Base-by-base conservation (phyloP, 768 basidiomycete species). In the Lentinula edodes region DNA sequence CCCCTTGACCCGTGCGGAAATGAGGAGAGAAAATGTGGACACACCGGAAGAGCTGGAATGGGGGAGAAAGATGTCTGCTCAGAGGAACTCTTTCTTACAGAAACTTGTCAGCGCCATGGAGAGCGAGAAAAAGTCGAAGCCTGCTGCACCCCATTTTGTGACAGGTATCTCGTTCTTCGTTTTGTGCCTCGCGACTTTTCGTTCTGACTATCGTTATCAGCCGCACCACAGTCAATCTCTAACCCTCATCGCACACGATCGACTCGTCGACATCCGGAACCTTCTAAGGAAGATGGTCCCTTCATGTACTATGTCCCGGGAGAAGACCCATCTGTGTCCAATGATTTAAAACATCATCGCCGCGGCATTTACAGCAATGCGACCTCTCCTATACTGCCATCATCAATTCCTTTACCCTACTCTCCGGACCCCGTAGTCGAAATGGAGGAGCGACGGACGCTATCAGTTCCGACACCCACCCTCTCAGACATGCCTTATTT, bases 21-120 rank as follows among this genome's bases (percentile, higher is more conserved):
- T 80, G 68, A 70, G 70, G 5, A 70, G 70, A 56, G 91, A 95
- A 76, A 94, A 96, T 68, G 76, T 91, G 41, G 93, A 96, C 70
- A 86, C 88, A 0, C 66, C 71, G 9, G 88, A 89, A 58, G 94
- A 96, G 73, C 74, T 90, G 42, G 83, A 86, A 54, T 93, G 89
- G 84, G 94, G 90, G 18, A 78, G 72, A 63, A 75, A 76, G 66
- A 95, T 93, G 93, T 86, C 89, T 36, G 74, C 77, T 41, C 80
- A 86, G 43, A 80, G 93, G 63, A 87, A 88, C 66, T 67, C 80
- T 41, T 93, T 95, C 67, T 78, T 91, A 52, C 83, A 85, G 62
- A 85, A 83, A 62, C 82, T 91, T 39, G 85, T 91, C 20, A 77
- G 83, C 58, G 78, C 81, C 6, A 68, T 76, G 38, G 82, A 85